A percentile compares a stretch with the other conserved stretches of the same genome.
These are phyloP conservation scores for Begonia loranthoides DNA, from an alignment of 306 rosid species.

Conservation along the genomic window DNA sequence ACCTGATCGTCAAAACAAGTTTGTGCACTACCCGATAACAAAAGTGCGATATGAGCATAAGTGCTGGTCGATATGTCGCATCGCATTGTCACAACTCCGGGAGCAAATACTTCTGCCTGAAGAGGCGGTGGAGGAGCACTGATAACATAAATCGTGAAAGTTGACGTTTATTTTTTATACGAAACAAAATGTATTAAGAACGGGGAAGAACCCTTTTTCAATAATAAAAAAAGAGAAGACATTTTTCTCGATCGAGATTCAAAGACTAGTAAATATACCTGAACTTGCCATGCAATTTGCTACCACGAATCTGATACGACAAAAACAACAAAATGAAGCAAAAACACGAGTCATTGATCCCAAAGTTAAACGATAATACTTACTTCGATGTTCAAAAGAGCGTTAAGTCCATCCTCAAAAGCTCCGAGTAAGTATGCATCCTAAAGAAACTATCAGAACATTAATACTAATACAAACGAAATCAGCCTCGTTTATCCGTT, in stretches of 20 bases:
- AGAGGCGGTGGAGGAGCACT: slow-evolving; percentile 99
- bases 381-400: slow-evolving; percentile 87
- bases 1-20: slow-evolving; percentile 97
- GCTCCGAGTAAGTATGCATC: slow-evolving; percentile 55
- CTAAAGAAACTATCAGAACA: slow-evolving; percentile 25
- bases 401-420: slow-evolving; percentile 85
- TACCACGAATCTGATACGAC: slow-evolving; percentile 61
- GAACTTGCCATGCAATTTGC: slow-evolving; percentile 93
- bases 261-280: slow-evolving; percentile 33
- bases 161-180: too few relatives aligned
- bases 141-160: slow-evolving; percentile 2
- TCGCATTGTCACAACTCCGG: slow-evolving; percentile 98
- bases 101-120: slow-evolving; percentile 93
- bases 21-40: slow-evolving; percentile 90
- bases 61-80: slow-evolving; percentile 91
- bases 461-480: neutral
- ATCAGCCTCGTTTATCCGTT: too few relatives aligned
- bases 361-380: slow-evolving; percentile 1
- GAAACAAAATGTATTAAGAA: too few relatives aligned
- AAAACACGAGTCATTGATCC: neutral
- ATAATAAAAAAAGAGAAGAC: too few relatives aligned
- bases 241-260: too few relatives aligned
- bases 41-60: slow-evolving; percentile 81
- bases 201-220: too few relatives aligned
- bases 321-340: neutral